Conservation (phyloP, 331 rosid genomes). For the Prunus yedoensis region DNA sequence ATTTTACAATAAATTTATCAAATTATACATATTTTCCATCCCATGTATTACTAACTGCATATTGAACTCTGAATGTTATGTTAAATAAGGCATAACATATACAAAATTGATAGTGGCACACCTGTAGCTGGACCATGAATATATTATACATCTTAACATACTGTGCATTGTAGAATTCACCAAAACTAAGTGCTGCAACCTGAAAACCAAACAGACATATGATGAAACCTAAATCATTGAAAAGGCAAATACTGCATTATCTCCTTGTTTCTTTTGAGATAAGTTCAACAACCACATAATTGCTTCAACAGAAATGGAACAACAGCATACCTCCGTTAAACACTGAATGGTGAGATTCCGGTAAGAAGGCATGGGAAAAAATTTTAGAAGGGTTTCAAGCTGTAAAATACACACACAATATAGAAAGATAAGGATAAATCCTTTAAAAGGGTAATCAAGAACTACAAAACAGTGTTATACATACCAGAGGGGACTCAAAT, state of each 20-base stretch:
- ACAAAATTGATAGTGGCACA: too few relatives aligned
- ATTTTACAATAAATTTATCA: background rate
- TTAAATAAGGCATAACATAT: too few relatives aligned
- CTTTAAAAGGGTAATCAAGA: constrained; percentile 9
- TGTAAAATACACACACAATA: constrained; percentile 34
- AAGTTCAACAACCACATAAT: background rate
- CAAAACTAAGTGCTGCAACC: too few relatives aligned
- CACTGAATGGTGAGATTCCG: constrained; percentile 91
- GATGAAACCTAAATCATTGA: too few relatives aligned
- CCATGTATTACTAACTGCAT: too few relatives aligned
- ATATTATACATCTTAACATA: too few relatives aligned
- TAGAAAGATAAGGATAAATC: constrained; percentile 8
- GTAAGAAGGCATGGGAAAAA: constrained; percentile 83
- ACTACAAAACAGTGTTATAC: constrained; percentile 28
- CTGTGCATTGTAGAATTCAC: too few relatives aligned
- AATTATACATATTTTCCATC: too few relatives aligned
- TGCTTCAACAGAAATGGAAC: constrained; percentile 1
- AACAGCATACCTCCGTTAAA: constrained; percentile 70
- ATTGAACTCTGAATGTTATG: too few relatives aligned
- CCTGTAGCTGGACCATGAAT: too few relatives aligned
- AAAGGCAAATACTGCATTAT: background rate
- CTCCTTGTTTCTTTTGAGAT: background rate
- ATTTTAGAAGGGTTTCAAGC: constrained; percentile 95
- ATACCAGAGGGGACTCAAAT: constrained; percentile 92
- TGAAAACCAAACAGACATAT: too few relatives aligned